Conservation (phyloP, 2,329 filamentous ascomycete genomes). For the Pseudonectria foliicola region DNA sequence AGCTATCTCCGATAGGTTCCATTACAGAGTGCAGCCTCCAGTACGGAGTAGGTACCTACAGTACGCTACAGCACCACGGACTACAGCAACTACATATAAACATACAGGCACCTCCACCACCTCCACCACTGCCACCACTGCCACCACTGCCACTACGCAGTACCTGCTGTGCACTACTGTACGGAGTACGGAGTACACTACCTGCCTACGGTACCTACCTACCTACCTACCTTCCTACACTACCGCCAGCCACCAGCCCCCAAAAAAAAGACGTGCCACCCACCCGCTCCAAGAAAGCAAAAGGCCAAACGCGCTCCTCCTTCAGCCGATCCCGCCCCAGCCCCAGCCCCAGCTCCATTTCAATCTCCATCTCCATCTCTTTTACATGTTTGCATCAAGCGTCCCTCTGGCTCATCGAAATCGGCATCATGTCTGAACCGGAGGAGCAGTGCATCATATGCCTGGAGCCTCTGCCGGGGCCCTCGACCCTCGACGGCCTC, state of each 20-base stretch:
- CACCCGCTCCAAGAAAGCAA: slow-evolving; percentile 10
- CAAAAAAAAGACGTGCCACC: too few species aligned
- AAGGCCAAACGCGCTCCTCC: slow-evolving; percentile 11
- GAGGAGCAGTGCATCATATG: slow-evolving; percentile 62
- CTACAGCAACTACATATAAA: slow-evolving; percentile 25
- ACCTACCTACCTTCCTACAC: too few species aligned
- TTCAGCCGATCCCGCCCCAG: slow-evolving; percentile 13
- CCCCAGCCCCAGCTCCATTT: slow-evolving; percentile 16
- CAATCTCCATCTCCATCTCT: slow-evolving; percentile 16
- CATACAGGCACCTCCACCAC: slow-evolving; percentile 9
- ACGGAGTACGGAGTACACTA: too few species aligned
- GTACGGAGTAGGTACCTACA: slow-evolving; percentile 19
- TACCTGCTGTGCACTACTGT: too few species aligned
- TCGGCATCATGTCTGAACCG: slow-evolving; percentile 43
- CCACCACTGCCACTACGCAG: too few species aligned
- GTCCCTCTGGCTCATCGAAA: slow-evolving; percentile 28
- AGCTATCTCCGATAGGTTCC: too few species aligned
- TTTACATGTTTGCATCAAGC: slow-evolving; percentile 43
- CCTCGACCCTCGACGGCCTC: slow-evolving; percentile 22
- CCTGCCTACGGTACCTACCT: too few species aligned
- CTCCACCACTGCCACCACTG: too few species aligned
- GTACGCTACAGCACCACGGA: slow-evolving; percentile 17
- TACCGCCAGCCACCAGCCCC: too few species aligned
- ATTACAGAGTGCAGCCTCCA: too few species aligned
- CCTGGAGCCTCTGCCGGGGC: slow-evolving; percentile 50